These are phyloP conservation scores for Nicotiana obtusifolia DNA, from an alignment of 257 asterid species.

Conservation along the genomic window DNA sequence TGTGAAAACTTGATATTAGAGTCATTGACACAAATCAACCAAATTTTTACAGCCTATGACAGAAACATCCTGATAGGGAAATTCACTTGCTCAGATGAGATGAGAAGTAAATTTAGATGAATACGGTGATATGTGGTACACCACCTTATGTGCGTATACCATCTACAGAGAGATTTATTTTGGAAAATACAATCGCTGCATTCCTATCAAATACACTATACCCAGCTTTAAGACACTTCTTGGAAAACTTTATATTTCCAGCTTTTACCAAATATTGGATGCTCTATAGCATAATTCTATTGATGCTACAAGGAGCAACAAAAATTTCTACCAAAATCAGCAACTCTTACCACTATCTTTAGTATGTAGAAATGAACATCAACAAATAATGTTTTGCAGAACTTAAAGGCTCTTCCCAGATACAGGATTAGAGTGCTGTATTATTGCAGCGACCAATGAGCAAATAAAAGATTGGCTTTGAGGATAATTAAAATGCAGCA, in stretches of 20 bases:
- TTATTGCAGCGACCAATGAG: background rate
- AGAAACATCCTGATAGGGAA: background rate
- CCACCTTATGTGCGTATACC: background rate
- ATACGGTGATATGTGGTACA: background rate
- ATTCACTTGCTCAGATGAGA: background rate
- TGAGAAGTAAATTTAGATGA: background rate
- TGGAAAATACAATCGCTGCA: background rate
- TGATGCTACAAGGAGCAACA: background rate
- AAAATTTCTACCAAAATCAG: background rate
- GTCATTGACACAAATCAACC: background rate
- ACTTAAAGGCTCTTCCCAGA: background rate
- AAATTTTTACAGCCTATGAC: background rate
- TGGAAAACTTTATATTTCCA: background rate
- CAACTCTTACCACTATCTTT: background rate
- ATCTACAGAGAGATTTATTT: background rate
- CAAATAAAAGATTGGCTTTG: background rate
- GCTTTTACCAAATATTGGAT: background rate
- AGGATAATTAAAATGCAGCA: background rate
- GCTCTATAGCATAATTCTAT: background rate
- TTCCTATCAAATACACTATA: background rate
- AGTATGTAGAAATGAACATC: background rate
- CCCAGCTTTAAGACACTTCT: background rate
- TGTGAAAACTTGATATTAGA: background rate
- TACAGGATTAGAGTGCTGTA: background rate
- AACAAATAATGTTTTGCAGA: background rate